Base-by-base conservation (phyloP, 768 basidiomycete species). In the Leccinum arenicola region DNA sequence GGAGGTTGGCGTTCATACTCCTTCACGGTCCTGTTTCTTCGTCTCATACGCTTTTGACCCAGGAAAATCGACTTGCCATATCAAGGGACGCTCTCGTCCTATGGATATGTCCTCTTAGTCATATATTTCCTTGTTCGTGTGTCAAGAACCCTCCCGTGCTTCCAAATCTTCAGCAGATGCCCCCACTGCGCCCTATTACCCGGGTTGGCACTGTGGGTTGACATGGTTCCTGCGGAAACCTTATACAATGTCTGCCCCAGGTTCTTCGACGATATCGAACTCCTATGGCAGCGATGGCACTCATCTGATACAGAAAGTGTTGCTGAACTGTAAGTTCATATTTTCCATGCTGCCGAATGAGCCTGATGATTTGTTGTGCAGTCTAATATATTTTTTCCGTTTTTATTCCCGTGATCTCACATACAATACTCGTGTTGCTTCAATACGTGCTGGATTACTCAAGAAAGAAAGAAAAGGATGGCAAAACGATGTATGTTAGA, bases 31-130 rank as follows among this genome's bases (percentile, higher is more conserved):
- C 25, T 33, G 33, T 29, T 43, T 45, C 35, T 11, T 50, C 19
- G 31, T 54, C 55, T 56, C 33, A 60, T 54, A 27, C 45, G 15
- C 29, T 45, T n/a, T 64, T 47, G 35, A 33, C 49, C 2, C 66
- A 93, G 91, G 76, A 95, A 97, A 86, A 97, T 99, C 75, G 98
- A 99, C 75, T 97, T 94, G 53, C 95, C 96, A 11, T 99, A 98
- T 75, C 87, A 93, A 68, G 96, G 96, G 61, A 98, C 96, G 1
- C 80, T 99, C 56, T 95, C 93, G 56, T 96, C 95, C 55, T 98
- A 99, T 72, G 96, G 96, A 63, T 98, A 96, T 77, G 95, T 96
- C 64, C 83, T 99, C 54, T 89, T 99, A 74, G 96, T 98, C 73
- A 93, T 99, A 67, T 97, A 95, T 78, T 99, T 94, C 77, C 84